These are phyloP conservation scores for Trametes cinnabarina DNA, from an alignment of 768 basidiomycete genomes.

Conservation along the genomic window DNA sequence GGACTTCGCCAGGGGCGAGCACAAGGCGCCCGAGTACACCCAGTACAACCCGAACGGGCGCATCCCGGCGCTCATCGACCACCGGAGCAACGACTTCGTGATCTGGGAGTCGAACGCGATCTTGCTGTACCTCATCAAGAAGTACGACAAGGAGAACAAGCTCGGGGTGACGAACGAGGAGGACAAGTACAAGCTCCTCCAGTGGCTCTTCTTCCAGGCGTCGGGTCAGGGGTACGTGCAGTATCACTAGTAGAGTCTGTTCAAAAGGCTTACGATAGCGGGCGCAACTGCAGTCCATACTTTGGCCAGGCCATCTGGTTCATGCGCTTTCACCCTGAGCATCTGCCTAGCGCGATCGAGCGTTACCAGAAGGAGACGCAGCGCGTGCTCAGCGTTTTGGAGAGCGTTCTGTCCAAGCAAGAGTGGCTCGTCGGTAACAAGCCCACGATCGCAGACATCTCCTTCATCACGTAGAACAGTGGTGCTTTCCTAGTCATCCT, in stretches of 20 bases:
- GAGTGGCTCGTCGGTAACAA: constrained; percentile 14
- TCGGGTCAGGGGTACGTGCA: constrained; percentile 20
- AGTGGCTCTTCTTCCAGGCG: constrained; percentile 41
- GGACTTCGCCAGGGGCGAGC: constrained; percentile 24
- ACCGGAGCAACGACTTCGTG: constrained; percentile 29
- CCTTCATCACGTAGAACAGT: constrained; percentile 14
- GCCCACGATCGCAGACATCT: constrained; percentile 11
- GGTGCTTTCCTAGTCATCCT: background rate
- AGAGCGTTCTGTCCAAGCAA: background rate
- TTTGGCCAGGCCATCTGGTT: constrained; percentile 12
- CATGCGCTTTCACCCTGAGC: background rate
- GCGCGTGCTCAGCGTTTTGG: constrained; percentile 12
- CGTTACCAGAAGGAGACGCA: constrained; percentile 14
- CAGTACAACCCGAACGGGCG: constrained; percentile 36
- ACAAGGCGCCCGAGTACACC: constrained; percentile 24
- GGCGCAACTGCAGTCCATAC: constrained; percentile 2
- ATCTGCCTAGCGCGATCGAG: constrained; percentile 14
- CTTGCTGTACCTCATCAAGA: constrained; percentile 37
- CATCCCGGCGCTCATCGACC: constrained; percentile 35
- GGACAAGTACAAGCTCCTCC: constrained; percentile 18
- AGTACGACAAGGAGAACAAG: constrained; percentile 40
- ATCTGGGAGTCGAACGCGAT: constrained; percentile 39
- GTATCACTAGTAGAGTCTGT: background rate
- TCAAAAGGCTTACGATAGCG: too few relatives aligned
- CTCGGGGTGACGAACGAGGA: background rate